Evolutionary conservation across 2,329 filamentous ascomycete species (phyloP), one percentile per base, ranked within the genome.

Genomic region (Fonsecaea multimorphosa): DNA sequence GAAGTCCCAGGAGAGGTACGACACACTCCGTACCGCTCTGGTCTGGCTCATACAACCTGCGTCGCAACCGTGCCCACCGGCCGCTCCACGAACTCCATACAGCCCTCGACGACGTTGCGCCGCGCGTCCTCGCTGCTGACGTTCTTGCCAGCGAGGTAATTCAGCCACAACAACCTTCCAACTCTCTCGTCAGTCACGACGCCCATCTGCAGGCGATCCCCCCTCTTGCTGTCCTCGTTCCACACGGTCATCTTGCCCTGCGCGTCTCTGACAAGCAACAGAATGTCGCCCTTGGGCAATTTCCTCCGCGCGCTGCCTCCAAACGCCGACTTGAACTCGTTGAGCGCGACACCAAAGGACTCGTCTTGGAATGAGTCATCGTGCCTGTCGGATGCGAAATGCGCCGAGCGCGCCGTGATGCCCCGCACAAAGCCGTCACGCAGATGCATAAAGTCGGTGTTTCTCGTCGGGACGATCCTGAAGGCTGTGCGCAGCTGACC

Each of bases 391-490:
- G 85, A 81, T 44, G 85, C 82, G 0, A 82, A 82, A 24, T 83
- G 82, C 68, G 88, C 84, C 1, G 90, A 89, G 36, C 90, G 87
- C 8, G 86, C 89, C 61, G 91, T 91, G 69, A 99, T 90, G 24
- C 91, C 91, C 5, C 93, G 87, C 65, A 97, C 91, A 81, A 93
- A 96, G 0, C 91, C 95, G 75, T 99, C 95, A 46, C 94, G 87
- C 68, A 99, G 79, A 77, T 99, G 95, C 70, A 89, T 87, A 78
- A 97, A 98, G 78, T 98, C 93, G 19, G 95, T 99, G 78, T 96
- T 93, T 40, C 92, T 85, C n/a, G 92, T 93, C 0, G 95, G 95
- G 2, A 94, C 88, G 69, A 99, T 90, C 53, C 94, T 86, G 79
- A 96, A 88, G 0, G 89, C 86, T 29, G 89, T 94, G 61, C 92